A percentile compares a stretch with the other conserved stretches of the same genome.
Conservation (phyloP, 352 stramenopile species). For the Blastocystis sp. region DNA sequence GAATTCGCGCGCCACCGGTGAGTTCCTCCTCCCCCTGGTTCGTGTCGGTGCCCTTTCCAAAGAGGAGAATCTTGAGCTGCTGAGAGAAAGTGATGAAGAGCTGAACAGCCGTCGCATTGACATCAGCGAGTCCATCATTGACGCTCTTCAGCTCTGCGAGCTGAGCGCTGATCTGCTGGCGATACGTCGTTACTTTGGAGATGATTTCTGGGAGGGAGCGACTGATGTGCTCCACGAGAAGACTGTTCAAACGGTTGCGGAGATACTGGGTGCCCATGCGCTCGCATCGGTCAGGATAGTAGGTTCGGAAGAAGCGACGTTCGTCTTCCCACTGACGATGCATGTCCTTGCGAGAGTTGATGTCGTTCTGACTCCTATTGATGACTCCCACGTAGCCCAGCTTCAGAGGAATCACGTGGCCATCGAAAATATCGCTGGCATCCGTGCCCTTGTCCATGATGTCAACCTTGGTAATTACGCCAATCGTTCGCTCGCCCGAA, state of each 20-base stretch:
- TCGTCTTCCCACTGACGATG: slow-evolving; percentile 88
- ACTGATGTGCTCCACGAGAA: slow-evolving; percentile 98
- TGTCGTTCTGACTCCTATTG: slow-evolving; percentile 95
- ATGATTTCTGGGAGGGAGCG: slow-evolving; percentile 97
- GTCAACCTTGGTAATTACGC: slow-evolving; percentile 98
- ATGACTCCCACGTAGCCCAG: slow-evolving; percentile 95
- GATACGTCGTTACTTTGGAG: slow-evolving; percentile 87
- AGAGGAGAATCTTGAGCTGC: slow-evolving; percentile 82
- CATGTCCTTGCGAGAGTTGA: slow-evolving; percentile 90
- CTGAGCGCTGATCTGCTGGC: slow-evolving; percentile 86
- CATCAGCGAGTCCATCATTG: slow-evolving; percentile 70
- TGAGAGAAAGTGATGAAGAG: slow-evolving; percentile 75
- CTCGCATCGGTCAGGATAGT: slow-evolving; percentile 86
- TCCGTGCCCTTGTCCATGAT: slow-evolving; percentile 99
- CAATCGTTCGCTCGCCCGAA: slow-evolving; percentile 88
- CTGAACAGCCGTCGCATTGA: slow-evolving; percentile 59
- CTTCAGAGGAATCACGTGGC: slow-evolving; percentile 90
- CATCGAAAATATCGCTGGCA: slow-evolving; percentile 71
- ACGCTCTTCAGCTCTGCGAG: slow-evolving; percentile 86
- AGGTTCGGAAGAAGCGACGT: slow-evolving; percentile 89
- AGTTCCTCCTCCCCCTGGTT: slow-evolving; percentile 78
- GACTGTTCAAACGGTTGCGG: slow-evolving; percentile 90
- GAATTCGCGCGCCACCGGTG: slow-evolving; percentile 92
- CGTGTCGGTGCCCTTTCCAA: slow-evolving; percentile 74
- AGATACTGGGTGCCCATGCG: slow-evolving; percentile 92